Conservation (phyloP, 2,329 filamentous ascomycete genomes). For the Bretziella fagacearum region DNA sequence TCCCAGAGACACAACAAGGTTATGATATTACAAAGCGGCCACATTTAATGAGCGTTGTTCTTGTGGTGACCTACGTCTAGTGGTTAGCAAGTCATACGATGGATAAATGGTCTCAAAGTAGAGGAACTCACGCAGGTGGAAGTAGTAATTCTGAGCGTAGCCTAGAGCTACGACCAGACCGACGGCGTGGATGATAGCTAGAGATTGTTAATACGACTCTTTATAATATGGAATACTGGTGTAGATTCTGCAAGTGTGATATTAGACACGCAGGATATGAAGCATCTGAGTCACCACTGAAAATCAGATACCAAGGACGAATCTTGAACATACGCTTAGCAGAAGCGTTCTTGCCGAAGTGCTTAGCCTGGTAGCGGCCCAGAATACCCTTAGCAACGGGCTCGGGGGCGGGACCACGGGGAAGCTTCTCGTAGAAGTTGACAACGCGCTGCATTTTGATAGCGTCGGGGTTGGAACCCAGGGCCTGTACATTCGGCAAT, state of each 20-base stretch:
- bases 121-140: conserved; percentile 84
- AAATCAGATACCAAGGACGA: background rate
- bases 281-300: too few species aligned
- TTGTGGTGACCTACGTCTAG: conserved; percentile 97
- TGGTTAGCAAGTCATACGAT: too few species aligned
- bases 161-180: conserved; percentile 61
- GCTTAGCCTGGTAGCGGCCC: conserved; percentile 73
- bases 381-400: conserved; percentile 66
- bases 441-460: conserved; percentile 96
- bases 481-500: conserved; percentile 45
- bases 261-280: too few species aligned
- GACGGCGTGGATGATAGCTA: conserved; percentile 80
- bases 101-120: background rate
- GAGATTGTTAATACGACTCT: conserved; percentile 16
- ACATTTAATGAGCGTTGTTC: conserved; percentile 89
- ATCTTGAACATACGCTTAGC: conserved; percentile 53
- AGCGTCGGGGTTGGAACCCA: conserved; percentile 89
- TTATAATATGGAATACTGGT: background rate
- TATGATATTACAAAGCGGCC: background rate
- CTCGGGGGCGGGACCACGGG: conserved; percentile 77
- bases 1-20: conserved; percentile 9
- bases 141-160: conserved; percentile 99
- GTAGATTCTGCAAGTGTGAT: background rate
- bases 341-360: conserved; percentile 91
- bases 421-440: conserved; percentile 97